These are phyloP conservation scores for Canavalia gladiata DNA, from an alignment of 306 rosid species.

Conservation along the genomic window DNA sequence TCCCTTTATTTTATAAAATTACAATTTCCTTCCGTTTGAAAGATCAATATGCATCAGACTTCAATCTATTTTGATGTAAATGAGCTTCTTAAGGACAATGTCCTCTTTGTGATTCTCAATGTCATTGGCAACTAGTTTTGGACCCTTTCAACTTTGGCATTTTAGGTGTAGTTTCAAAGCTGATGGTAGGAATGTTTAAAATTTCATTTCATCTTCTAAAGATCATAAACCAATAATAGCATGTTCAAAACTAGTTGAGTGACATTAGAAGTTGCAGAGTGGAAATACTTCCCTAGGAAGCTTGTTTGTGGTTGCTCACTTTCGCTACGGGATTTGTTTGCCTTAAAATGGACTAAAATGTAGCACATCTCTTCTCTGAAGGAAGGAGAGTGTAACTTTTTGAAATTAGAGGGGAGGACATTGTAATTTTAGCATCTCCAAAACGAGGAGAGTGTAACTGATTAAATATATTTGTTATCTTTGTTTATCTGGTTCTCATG, in stretches of 20 bases:
- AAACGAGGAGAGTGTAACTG: background rate
- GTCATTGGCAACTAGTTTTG: background rate
- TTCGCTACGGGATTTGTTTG: background rate
- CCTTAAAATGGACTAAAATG: slow-evolving; percentile 5
- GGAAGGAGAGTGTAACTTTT: background rate
- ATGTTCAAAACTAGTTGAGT: background rate
- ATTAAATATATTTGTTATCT: slow-evolving; percentile 10
- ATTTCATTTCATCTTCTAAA: background rate
- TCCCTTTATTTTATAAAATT: background rate
- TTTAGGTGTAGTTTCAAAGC: background rate
- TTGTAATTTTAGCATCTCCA: background rate
- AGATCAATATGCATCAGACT: background rate
- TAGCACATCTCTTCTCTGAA: background rate
- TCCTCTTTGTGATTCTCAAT: background rate
- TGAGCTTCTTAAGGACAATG: background rate
- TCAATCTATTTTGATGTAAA: background rate
- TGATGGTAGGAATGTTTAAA: background rate
- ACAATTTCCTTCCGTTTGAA: background rate
- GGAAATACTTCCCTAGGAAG: background rate
- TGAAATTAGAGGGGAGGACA: background rate
- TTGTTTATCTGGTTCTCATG: slow-evolving; percentile 52
- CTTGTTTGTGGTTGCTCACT: background rate
- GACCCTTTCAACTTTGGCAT: background rate
- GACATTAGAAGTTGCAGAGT: background rate
- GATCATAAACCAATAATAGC: background rate